A percentile compares a stretch with the other conserved stretches of the same genome.
These are phyloP conservation scores for Grosmannia huntii DNA, from an alignment of 2,329 filamentous ascomycete genomes.

Conservation along the genomic window DNA sequence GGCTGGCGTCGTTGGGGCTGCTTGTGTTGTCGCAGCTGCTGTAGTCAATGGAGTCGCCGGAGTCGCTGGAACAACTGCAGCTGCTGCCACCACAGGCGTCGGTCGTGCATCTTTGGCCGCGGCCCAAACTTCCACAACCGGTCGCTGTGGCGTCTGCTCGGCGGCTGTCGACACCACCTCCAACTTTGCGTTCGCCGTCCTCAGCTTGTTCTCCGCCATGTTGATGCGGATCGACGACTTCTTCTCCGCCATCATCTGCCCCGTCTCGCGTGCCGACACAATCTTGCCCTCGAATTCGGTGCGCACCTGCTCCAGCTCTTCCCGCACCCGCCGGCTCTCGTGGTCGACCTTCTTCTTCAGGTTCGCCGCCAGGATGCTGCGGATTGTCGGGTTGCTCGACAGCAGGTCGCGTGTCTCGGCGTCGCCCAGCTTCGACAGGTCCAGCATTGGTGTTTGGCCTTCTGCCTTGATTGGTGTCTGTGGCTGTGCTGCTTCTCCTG, in stretches of 20 bases:
- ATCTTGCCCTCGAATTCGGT: conserved; percentile 41
- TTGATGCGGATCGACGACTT: conserved; percentile 64
- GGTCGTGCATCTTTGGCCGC: conserved; percentile 57
- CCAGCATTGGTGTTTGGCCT: conserved; percentile 17
- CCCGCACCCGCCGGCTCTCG: conserved; percentile 47
- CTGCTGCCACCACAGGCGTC: conserved; percentile 13
- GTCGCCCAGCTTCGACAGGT: conserved; percentile 38
- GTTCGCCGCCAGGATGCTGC: conserved; percentile 45
- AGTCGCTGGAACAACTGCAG: background rate
- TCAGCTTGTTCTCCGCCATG: conserved; percentile 60
- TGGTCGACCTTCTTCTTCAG: conserved; percentile 58
- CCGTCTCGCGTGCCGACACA: conserved; percentile 43
- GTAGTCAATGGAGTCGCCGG: background rate
- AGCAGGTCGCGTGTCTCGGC: conserved; percentile 44
- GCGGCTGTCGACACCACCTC: conserved; percentile 70
- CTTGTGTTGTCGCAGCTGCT: background rate
- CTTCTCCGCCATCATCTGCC: conserved; percentile 61
- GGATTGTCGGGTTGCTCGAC: conserved; percentile 41
- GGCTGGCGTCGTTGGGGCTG: background rate
- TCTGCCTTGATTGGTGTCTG: conserved; percentile 13
- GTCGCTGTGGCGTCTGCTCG: conserved; percentile 69
- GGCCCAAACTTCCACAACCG: conserved; percentile 79
- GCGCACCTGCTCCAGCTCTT: conserved; percentile 37
- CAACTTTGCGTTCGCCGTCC: conserved; percentile 55
- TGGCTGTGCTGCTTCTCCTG: background rate